Conservation (phyloP, 345 rosid genomes). For the Dimocarpus longan region DNA sequence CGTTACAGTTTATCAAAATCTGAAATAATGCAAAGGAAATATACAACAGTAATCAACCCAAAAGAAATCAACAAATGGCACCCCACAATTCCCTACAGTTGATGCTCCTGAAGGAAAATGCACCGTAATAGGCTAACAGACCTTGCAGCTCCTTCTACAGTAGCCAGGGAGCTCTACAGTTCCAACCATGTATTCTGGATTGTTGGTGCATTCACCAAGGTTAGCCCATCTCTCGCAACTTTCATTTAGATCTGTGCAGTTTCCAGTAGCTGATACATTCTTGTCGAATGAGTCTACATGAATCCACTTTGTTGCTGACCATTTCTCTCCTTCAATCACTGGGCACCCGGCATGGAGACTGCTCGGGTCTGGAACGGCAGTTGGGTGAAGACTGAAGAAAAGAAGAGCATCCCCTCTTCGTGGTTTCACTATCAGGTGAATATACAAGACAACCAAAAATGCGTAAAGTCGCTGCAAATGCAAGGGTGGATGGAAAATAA, state of each 20-base stretch:
- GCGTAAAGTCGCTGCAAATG: neutral
- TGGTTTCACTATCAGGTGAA: conserved; percentile 64
- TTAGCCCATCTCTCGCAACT: conserved; percentile 95
- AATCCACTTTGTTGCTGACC: conserved; percentile 99
- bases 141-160: conserved; percentile 85
- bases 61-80: neutral
- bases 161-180: conserved; percentile 71
- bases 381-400: conserved; percentile 82
- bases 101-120: neutral
- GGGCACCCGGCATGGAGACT: conserved; percentile 96
- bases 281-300: conserved; percentile 89
- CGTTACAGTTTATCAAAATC: neutral
- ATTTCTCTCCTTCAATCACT: conserved; percentile 93
- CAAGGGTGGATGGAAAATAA: neutral
- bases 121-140: conserved; percentile 49
- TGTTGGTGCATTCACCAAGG: conserved; percentile 87
- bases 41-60: neutral
- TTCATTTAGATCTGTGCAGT: conserved; percentile 67
- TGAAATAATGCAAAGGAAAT: neutral
- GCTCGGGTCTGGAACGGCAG: conserved; percentile 69
- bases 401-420: conserved; percentile 85
- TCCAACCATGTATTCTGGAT: conserved; percentile 88
- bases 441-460: conserved; percentile 12
- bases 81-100: neutral
- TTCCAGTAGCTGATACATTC: conserved; percentile 52